Evolutionary conservation across 116 monocot species (phyloP), one percentile per base, ranked within the genome.

Genomic region (Zostera marina): DNA sequence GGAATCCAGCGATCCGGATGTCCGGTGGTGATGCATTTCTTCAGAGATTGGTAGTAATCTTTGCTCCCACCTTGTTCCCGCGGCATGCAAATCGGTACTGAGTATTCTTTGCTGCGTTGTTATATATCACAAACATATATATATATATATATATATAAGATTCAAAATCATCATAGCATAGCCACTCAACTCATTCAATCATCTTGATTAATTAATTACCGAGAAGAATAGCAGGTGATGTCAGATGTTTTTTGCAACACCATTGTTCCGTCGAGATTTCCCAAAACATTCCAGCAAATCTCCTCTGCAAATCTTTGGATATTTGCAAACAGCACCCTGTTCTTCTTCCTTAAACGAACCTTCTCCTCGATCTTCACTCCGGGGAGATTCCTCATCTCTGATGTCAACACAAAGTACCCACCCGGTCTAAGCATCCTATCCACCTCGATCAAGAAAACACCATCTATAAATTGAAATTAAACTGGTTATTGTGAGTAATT

Each of bases 331-430:
- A 70, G 45, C 25, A 66, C 68, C 62, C 65, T 66, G 41, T 74
- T 79, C 59, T 60, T 70, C 54, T 47, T 42, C 43, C 59, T 2
- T 56, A 52, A 59, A 23, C 21, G 67, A 51, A 44, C 42, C 46
- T 11, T 70, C 74, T 66, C 71, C 32, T 32, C 32, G 5, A 32
- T 32, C 32, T 32, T 32, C 4, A 32, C 32, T 32, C 32, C 32
- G 0, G 32, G 70, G 38, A 53, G 4, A 40, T 69, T 78, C 57
- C 48, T 79, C 64, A 62, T 59, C 52, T 66, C 67, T 48, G 79
- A 83, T 40, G 79, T 83, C 62, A 73, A 77, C 41, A 79, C 71
- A 68, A 84, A 80, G 53, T 80, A 84, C 3, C 84, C 84, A 12
- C 84, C 84, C 48, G 80, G 80, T 40, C 64, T 76, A 42, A 80